phyloP scores from a whole-genome alignment of 495 filamentous ascomycete species.

The Cercophora newfieldiana region DNA sequence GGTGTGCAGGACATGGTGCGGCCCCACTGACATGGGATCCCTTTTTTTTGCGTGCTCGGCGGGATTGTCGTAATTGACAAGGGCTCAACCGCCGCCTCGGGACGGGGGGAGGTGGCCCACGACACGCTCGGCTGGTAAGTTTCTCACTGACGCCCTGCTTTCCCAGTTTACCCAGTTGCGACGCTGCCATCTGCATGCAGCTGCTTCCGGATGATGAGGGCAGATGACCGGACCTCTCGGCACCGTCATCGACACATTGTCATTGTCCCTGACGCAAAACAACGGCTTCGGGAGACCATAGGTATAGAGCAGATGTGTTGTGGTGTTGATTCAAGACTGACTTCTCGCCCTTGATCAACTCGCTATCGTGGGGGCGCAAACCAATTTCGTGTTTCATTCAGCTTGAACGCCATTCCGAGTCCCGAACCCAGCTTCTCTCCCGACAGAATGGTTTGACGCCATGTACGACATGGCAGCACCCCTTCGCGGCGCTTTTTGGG shows the following conservation, averaged over 20 bases:
- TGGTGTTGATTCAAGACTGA: background rate
- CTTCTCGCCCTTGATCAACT: background rate
- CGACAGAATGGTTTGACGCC: background rate
- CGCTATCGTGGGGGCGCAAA: background rate
- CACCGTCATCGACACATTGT: background rate
- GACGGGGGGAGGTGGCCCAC: conserved; percentile 17
- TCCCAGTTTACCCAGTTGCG: background rate
- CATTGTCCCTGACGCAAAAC: background rate
- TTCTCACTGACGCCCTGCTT: background rate
- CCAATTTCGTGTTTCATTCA: background rate
- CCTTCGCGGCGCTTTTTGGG: background rate
- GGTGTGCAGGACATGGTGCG: conserved; percentile 14
- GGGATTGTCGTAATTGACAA: conserved; percentile 31
- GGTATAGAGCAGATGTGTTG: background rate
- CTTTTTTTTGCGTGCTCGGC: conserved; percentile 30
- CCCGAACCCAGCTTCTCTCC: background rate
- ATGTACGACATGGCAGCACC: background rate
- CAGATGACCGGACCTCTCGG: background rate
- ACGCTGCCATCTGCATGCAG: background rate
- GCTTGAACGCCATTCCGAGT: background rate
- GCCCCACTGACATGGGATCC: conserved; percentile 23
- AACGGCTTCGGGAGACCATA: background rate
- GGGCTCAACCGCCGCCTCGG: conserved; percentile 38
- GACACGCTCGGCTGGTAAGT: background rate
- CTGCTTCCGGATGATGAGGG: background rate